Evolutionary conservation across 2,329 filamentous ascomycete species (phyloP), one percentile per base, ranked within the genome.

Genomic region (Chaetomium sp.): DNA sequence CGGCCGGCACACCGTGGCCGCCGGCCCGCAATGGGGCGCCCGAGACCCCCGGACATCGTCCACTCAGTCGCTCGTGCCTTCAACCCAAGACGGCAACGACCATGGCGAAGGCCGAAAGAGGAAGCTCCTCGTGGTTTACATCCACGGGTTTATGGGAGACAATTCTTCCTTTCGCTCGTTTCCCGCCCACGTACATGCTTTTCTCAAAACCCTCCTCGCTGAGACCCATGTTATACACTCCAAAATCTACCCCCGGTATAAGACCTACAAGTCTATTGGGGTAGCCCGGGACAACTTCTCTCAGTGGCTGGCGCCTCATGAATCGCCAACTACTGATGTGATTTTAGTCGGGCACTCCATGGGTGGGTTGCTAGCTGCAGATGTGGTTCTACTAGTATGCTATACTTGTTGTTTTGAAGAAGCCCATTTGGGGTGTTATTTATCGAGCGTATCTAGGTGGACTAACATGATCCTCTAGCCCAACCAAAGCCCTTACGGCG

Each of bases 111-210:
- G 9, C 56, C 68, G 63, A 58, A 74, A 76, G 45, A 77, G 82
- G 59, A 81, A 76, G 33, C 76, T 96, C 32, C 78, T 96, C 1
- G 68, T 95, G 27, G 76, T 96, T 52, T 96, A 91, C 68, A 84
- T 96, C 54, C 91, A 96, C 73, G 91, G 91, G 58, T 96, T 95
- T 72, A 87, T 94, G 78, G 91, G 91, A 51, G 87, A 89, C 57
- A 88, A 94, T 69, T 87, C 87, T 36, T 95, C 88, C 56, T 96
- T 96, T 68, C 82, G 85, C 59, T 89, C 87, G 45, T 95, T 96
- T 64, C 91, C 91, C 0, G 88, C 88, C 6, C 90, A 96, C 72
- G 81, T 96, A 4, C 91, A 96, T 69, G 81, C 84, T 62, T 78
- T 88, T 38, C 76, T 95, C 41, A 82, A 82, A 10, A 75, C 81